These are phyloP conservation scores for Fusarium kyushuense DNA, from an alignment of 2,329 filamentous ascomycete genomes.

Conservation along the genomic window DNA sequence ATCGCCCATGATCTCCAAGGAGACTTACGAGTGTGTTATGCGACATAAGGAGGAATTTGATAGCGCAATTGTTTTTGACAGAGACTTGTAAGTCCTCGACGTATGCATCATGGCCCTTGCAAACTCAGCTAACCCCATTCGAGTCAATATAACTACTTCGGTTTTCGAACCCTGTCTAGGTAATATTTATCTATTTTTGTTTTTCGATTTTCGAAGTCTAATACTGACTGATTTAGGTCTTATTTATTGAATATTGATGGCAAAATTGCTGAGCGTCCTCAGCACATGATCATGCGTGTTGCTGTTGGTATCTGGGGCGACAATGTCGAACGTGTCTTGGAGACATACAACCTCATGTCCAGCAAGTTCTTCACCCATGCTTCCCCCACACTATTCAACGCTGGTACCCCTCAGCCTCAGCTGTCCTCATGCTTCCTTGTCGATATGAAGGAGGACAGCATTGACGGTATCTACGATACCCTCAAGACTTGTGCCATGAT, in stretches of 20 bases:
- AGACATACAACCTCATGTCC: constrained; percentile 99
- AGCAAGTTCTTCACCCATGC: constrained; percentile 99
- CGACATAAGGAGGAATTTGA: constrained; percentile 97
- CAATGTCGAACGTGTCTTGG: constrained; percentile 91
- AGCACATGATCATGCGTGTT: constrained; percentile 99
- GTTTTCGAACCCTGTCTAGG: constrained; percentile 94
- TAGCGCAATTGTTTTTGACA: constrained; percentile 98
- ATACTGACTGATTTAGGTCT: constrained; percentile 68
- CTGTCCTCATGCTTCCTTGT: constrained; percentile 98
- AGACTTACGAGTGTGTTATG: constrained; percentile 93
- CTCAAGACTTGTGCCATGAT: constrained; percentile 99
- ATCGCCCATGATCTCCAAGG: constrained; percentile 94
- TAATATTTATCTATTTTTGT: too few relatives aligned
- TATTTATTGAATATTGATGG: constrained; percentile 96
- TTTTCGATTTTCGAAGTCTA: too few relatives aligned
- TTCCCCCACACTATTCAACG: constrained; percentile 97
- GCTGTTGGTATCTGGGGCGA: constrained; percentile 97
- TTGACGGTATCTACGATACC: constrained; percentile 99
- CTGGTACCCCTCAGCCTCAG: constrained; percentile 93
- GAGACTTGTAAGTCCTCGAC: constrained; percentile 73
- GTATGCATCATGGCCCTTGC: too few relatives aligned
- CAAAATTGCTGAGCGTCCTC: constrained; percentile 95
- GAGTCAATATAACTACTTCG: constrained; percentile 98
- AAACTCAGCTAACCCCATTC: too few relatives aligned
- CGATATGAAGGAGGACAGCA: constrained; percentile 99